Base-by-base conservation (phyloP, 1,284 basidiomycete species). In the Apiotrichum veenhuisii region DNA sequence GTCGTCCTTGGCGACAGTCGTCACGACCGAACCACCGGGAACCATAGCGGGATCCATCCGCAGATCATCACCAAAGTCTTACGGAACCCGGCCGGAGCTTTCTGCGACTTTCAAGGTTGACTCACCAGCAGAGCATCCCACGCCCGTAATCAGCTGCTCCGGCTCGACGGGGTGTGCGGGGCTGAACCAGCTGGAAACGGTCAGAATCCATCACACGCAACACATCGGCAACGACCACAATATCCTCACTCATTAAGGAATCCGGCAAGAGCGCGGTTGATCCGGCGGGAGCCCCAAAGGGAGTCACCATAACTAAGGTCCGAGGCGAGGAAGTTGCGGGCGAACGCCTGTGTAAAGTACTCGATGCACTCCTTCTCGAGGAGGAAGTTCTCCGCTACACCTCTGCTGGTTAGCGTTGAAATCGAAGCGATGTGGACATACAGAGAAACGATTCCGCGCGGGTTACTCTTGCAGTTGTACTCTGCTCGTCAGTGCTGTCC, bases 321-420 rank as follows among this genome's bases (percentile, higher is more conserved):
- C 2, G 66, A 62, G 0, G 60, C 46, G 0, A 66, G 63, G 40
- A 73, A 66, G 59, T 70, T 70, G 33, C 64, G 44, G 3, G 45
- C 48, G 36, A 79, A 68, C 9, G 72, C 71, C 34, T 68, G 65
- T 0, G 62, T 55, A 55, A 75, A 76, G 59, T 73, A 69, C 55
- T 72, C 67, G 49, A 71, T 42, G 58, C 71, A 74, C 58, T 74
- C 71, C 25, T 69, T 63, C 59, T 74, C 68, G 65, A 75, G 73
- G 47, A 77, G 58, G 43, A 74, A 75, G 64, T 79, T 78, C 63
- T 78, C 78, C 1, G 78, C 77, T 2, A 78, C 75, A n/a, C 78
- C 77, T 17, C 65, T 67, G 57, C 22, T n/a, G n/a, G 44, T 64
- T 46, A 58, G 59, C 43, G 37, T 3, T 3, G 14, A 3, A 5